Percentiles rank a stretch among this genome's conserved stretches.
These are phyloP conservation scores for Vararia minispora DNA, from an alignment of 768 basidiomycete species.

Conservation along the genomic window DNA sequence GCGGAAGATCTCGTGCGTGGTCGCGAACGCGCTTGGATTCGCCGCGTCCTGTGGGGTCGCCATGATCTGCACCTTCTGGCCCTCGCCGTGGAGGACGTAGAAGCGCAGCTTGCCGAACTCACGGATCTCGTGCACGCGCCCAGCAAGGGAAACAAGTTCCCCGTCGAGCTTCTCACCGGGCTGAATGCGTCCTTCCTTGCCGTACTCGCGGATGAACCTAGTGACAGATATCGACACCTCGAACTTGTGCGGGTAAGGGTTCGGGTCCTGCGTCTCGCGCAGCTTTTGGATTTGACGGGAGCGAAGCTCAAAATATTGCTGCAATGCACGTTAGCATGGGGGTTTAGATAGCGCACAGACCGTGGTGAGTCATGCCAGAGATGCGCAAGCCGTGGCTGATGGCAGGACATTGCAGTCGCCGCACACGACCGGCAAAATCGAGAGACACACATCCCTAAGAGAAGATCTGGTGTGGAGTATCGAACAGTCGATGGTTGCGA, in stretches of 20 bases:
- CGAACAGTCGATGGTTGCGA: neutral
- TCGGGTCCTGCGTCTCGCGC: conserved; percentile 73
- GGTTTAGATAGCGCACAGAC: neutral
- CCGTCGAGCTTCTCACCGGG: conserved; percentile 56
- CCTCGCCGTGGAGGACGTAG: conserved; percentile 91
- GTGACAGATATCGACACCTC: conserved; percentile 71
- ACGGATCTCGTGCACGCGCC: conserved; percentile 87
- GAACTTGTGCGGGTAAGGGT: conserved; percentile 99
- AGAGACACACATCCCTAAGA: neutral
- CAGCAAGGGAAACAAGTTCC: conserved; percentile 60
- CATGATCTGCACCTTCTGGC: conserved; percentile 90
- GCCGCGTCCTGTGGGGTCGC: conserved; percentile 75
- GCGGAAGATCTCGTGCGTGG: conserved; percentile 77
- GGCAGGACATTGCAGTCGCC: no score
- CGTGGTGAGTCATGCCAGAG: neutral
- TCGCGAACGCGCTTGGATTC: conserved; percentile 52
- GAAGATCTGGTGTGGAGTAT: neutral
- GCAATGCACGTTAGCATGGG: neutral
- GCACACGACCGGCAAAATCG: neutral
- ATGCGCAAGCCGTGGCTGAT: no score
- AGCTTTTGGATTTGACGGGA: conserved; percentile 81
- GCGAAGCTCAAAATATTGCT: conserved; percentile 98
- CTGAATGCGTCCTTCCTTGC: conserved; percentile 56
- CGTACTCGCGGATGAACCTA: conserved; percentile 64
- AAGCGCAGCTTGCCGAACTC: conserved; percentile 80